Base-by-base conservation (phyloP, 164 flowering plant species). In the Brasenia schreberi region DNA sequence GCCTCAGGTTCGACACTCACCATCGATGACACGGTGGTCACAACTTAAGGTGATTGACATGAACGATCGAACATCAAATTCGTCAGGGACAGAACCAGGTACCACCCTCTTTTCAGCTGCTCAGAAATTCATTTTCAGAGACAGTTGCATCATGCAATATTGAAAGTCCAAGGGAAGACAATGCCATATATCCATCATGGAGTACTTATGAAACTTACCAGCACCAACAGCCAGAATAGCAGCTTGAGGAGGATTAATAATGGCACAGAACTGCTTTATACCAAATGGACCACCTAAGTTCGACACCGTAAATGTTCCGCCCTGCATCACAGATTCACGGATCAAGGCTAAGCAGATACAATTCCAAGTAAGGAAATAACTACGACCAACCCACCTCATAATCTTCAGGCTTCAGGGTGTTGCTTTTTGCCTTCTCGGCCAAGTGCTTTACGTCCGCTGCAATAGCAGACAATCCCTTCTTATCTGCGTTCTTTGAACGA, bases 161-260 rank as follows among this genome's bases (percentile, higher is more conserved):
- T 23, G 27, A 23, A 33, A 9, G 56, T 9, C 56, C 5, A 9
- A 49, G 16, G 56, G 16, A 49, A 14, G 56, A 9, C 10, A 1
- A 49, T 9, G 16, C 16, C 56, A 49, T 9, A 49, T 49, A 9
- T 49, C 39, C 56, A 49, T 9, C 10, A 49, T 49, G 16, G 10
- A 2, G 56, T 14, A 9, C 12, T 49, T 49, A 14, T 9, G 56
- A 49, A 66, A 49, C 76, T 73, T 81, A 95, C 99, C 97, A 63
- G 99, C 84, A 0, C 99, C 99, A 73, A 95, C 83, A n/a, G 99
- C 97, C 61, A 95, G 88, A 79, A 95, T 92, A 77, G 88, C 97
- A 14, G 99, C 65, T 60, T 95, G 99, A 33, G 99, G 97, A 72
- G 98, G 96, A 74, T 87, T 88, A 19, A 92, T 82, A 69, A 92